These are phyloP conservation scores for Zelopaecilomyces penicillatus DNA, from an alignment of 2,329 filamentous ascomycete species.

Conservation along the genomic window DNA sequence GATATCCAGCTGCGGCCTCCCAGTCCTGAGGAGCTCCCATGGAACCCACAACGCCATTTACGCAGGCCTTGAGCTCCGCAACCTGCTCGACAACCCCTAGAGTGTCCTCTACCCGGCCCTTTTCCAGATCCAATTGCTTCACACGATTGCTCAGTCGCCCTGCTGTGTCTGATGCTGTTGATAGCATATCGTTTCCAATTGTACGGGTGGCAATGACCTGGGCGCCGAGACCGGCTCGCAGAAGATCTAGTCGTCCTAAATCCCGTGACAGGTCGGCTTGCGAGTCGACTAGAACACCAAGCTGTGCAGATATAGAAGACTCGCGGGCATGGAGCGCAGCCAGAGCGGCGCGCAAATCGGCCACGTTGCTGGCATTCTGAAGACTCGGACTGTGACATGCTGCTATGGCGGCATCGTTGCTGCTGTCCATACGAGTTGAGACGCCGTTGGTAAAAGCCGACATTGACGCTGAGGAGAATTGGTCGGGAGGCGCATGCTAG, in stretches of 20 bases:
- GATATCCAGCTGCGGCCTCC: conserved; percentile 89
- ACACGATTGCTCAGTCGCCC: conserved; percentile 79
- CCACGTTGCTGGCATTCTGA: conserved; percentile 63
- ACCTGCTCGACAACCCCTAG: conserved; percentile 91
- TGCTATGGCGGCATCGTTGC: conserved; percentile 22
- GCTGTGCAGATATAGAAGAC: conserved; percentile 60
- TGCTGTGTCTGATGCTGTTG: conserved; percentile 76
- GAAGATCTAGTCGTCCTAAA: conserved; percentile 75
- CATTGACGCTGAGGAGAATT: conserved; percentile 35
- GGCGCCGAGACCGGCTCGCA: conserved; percentile 79
- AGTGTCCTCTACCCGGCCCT: conserved; percentile 83
- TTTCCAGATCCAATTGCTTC: conserved; percentile 80
- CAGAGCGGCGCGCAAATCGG: conserved; percentile 73
- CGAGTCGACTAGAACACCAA: conserved; percentile 69
- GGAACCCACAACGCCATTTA: conserved; percentile 85
- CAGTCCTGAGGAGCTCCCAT: conserved; percentile 99
- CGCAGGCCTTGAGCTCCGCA: conserved; percentile 91
- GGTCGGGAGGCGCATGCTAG: conserved; percentile 32
- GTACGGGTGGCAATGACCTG: conserved; percentile 76
- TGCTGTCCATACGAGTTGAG: conserved; percentile 22
- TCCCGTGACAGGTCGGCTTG: conserved; percentile 84
- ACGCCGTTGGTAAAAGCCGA: conserved; percentile 39
- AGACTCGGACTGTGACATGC: conserved; percentile 32
- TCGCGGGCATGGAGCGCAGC: conserved; percentile 69
- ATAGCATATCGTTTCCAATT: conserved; percentile 86